Evolutionary conservation across 495 filamentous ascomycete species (phyloP).

Genomic region (Daldinia caldariorum): DNA sequence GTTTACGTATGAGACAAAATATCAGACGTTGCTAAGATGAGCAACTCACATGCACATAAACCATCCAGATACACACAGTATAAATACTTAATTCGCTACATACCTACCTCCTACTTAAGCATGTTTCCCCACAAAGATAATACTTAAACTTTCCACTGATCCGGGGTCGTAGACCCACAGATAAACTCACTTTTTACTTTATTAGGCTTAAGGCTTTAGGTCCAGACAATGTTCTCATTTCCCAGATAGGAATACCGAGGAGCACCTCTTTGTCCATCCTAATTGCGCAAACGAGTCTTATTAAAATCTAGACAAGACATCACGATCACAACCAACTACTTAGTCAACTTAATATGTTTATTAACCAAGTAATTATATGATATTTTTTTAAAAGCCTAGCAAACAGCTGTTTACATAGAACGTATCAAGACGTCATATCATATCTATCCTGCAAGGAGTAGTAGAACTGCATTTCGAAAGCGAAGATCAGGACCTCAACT

Average conservation of each 20-base stretch:
- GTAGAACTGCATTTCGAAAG: not conserved
- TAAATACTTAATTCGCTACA: constrained; percentile 14
- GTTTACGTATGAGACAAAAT: constrained; percentile 27
- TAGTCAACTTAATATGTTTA: not conserved
- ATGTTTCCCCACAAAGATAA: constrained; percentile 44
- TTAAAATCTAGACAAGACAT: constrained; percentile 26
- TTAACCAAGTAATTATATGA: too few species aligned
- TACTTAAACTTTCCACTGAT: constrained; percentile 40
- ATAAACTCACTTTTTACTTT: constrained; percentile 32
- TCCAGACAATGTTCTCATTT: constrained; percentile 27
- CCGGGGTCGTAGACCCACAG: constrained; percentile 41
- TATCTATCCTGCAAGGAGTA: constrained; percentile 17
- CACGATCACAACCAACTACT: constrained; percentile 1
- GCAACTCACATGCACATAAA: not conserved
- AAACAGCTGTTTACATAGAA: constrained; percentile 13
- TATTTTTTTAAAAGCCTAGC: too few species aligned
- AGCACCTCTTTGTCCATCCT: constrained; percentile 34
- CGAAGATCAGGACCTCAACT: not conserved
- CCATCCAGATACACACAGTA: constrained; percentile 19
- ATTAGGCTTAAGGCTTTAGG: constrained; percentile 25
- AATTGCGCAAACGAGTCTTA: constrained; percentile 40
- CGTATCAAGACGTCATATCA: not conserved
- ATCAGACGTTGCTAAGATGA: not conserved
- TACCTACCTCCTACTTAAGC: too few species aligned
- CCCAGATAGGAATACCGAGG: constrained; percentile 41